These are phyloP conservation scores for Crepidotus variabilis DNA, from an alignment of 768 basidiomycete species.

Conservation along the genomic window DNA sequence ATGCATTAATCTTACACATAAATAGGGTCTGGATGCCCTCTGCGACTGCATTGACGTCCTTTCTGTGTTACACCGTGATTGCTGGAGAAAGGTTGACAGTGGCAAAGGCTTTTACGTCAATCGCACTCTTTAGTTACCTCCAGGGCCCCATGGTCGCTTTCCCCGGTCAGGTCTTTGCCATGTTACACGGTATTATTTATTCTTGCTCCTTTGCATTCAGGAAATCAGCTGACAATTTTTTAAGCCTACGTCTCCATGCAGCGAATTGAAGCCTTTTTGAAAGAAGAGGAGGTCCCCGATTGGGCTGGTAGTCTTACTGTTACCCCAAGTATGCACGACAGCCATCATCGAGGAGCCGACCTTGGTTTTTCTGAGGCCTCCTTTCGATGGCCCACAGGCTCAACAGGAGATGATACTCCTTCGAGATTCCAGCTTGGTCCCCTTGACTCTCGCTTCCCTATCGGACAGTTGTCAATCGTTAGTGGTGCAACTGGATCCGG, in stretches of 20 bases:
- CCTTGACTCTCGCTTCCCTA: conserved; percentile 54
- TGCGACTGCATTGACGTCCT: conserved; percentile 59
- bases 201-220: not conserved
- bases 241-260: conserved; percentile 76
- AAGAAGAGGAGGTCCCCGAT: conserved; percentile 71
- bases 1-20: conserved; percentile 2
- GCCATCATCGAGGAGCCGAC: conserved; percentile 16
- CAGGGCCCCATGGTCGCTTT: conserved; percentile 64
- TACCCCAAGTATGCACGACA: conserved; percentile 6
- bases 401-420: conserved; percentile 20
- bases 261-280: conserved; percentile 70
- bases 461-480: conserved; percentile 53
- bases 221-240: conserved; percentile 8
- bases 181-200: conserved; percentile 51
- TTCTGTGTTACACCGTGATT: conserved; percentile 65
- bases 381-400: conserved; percentile 53
- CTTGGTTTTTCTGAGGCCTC: conserved; percentile 53
- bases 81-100: conserved; percentile 67
- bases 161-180: conserved; percentile 60
- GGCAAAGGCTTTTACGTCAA: conserved; percentile 76
- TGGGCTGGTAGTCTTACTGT: conserved; percentile 70
- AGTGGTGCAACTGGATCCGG: conserved; percentile 68
- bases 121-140: conserved; percentile 72
- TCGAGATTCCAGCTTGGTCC: conserved; percentile 54
- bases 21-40: conserved; percentile 73